Evolutionary conservation across 2,329 filamentous ascomycete species (phyloP).

Genomic region (Epichloe aotearoae): DNA sequence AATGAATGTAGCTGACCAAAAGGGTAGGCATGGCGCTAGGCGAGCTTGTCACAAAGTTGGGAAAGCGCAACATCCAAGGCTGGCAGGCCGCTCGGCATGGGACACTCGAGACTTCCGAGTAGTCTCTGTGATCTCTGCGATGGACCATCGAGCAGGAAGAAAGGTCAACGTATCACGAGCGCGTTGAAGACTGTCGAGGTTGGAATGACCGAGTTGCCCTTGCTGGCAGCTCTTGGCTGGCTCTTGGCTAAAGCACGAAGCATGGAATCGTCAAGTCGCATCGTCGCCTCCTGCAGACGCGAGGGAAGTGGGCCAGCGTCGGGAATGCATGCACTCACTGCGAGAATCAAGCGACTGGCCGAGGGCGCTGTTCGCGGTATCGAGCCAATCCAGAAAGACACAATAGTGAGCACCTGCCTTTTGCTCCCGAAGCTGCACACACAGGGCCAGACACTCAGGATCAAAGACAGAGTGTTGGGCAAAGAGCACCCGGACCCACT

Average conservation of each 20-base stretch:
- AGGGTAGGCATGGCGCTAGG: neutral
- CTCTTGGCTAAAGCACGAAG: neutral
- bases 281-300: too few species aligned
- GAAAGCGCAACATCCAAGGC: neutral
- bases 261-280: neutral
- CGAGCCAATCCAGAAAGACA: too few species aligned
- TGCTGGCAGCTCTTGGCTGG: neutral
- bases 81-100: neutral
- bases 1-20: conserved; percentile 4
- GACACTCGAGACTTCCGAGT: neutral
- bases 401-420: too few species aligned
- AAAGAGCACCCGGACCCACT: neutral
- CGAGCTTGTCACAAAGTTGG: conserved; percentile 1
- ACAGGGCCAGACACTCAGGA: too few species aligned
- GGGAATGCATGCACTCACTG: neutral
- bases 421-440: too few species aligned
- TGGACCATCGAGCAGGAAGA: neutral
- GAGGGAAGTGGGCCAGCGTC: neutral
- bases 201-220: neutral
- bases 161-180: neutral
- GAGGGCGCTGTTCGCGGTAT: too few species aligned
- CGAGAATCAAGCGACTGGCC: too few species aligned
- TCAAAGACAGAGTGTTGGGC: neutral
- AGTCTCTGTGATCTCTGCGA: neutral
- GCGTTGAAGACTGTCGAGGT: neutral